Base-by-base conservation (phyloP, 2,329 filamentous ascomycete species). In the Talaromyces sp. region DNA sequence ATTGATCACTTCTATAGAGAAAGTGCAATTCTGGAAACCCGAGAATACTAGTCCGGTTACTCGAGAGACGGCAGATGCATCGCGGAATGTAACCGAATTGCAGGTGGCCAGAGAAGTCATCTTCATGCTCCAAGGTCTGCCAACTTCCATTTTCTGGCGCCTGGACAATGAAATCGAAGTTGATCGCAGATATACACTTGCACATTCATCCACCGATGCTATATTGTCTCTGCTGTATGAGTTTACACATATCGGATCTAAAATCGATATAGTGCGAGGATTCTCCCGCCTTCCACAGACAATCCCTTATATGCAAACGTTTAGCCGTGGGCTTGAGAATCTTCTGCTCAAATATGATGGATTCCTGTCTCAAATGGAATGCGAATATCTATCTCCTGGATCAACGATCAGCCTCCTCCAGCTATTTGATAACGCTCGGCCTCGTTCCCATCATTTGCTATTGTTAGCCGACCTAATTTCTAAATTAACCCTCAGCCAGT, bases 81-180 rank as follows among this genome's bases (percentile, higher is more conserved):
- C 65, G 53, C 62, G 67, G 24, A 54, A 57, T 14, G 76, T 93
- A 5, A 83, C 88, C 0, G 92, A 96, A 67, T 76, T 89, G 1
- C 86, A 92, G 58, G 77, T 86, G 10, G 75, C 92, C 22, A 84
- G 91, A 43, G 91, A 97, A 65, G 83, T 85, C 0, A 77, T 97
- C 0, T 93, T 90, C 64, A 95, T 97, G 90, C 80, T 97, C 0
- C 83, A 85, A 49, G 92, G 92, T 0, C 75, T 94, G 3, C 82
- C 86, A 5, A 93, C 89, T 2, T 87, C 85, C 1, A 67, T 96
- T 1, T 96, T 92, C 63, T 59, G 70, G 76, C 61, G 67, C 48
- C 29, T 70, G 17, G 67, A 71, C 32, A 60, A 66, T 32, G 57
- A 53, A 3, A 59, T 75, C n/a, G 64, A 67, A 52, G 60, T 77